Base-by-base conservation (phyloP, 2,329 filamentous ascomycete genomes). In the Aspergillus tanneri region DNA sequence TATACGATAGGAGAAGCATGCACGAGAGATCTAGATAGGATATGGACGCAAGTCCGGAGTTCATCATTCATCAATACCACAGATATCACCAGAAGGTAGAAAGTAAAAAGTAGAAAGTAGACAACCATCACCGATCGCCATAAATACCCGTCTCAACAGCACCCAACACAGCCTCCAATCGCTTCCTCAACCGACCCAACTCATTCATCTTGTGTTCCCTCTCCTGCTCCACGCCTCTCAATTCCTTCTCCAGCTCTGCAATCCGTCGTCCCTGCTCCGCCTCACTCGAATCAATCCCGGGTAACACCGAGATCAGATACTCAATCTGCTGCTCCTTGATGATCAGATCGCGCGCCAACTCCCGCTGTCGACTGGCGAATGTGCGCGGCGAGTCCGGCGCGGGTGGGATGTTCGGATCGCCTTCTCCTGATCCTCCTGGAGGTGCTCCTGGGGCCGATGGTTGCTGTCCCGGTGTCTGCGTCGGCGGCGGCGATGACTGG, bases 271-370 rank as follows among this genome's bases (percentile, higher is more conserved):
- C 71, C 55, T 77, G 75, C 60, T 75, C 68, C 30, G 64, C 65
- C 56, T 75, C 71, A 10, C 66, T 72, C 9, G 66, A 67, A 9
- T 68, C 73, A 22, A 76, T 72, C 12, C 75, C 75, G 0, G 75
- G 75, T 37, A 77, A 50, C 22, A 71, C 67, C 5, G 68, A 68
- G 34, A 77, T 72, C 43, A 77, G 52, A 42, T 73, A 70, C 60
- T 77, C 75, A 46, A 77, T 77, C 65, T 77, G 74, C 62, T 76
- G 72, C 45, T 75, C 72, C 58, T 77, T 77, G 48, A 74, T 68
- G 32, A 77, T 70, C 2, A 77, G 60, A 52, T 77, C 75, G 3
- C 73, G 66, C n/a, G 73, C 74, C 5, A 77, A 57, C 51, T 77
- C 75, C 9, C 68, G 63, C 61, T 76, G 74, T 5, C 73, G 68